phyloP scores from a whole-genome alignment of 1,139 yeast species.

The Maudiozyma humilis region DNA sequence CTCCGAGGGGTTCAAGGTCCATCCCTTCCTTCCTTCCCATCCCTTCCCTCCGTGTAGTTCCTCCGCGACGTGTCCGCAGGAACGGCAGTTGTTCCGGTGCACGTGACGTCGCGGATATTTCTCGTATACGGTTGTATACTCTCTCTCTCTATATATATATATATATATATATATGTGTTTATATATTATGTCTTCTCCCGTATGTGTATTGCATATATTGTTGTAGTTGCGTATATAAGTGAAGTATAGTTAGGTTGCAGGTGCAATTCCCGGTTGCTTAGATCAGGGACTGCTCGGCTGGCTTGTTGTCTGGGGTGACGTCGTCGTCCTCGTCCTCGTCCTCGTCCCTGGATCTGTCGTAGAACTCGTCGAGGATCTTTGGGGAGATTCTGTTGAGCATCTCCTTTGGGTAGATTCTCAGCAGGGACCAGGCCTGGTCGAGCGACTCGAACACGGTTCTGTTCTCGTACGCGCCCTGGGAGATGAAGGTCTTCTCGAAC shows the following conservation, averaged over 20 bases:
- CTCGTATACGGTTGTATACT: too few species aligned
- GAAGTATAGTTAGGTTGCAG: too few species aligned
- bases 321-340: constrained; percentile 40
- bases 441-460: constrained; percentile 90
- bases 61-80: too few species aligned
- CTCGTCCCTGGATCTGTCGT: constrained; percentile 77
- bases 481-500: constrained; percentile 88
- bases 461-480: constrained; percentile 94
- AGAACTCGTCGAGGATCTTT: constrained; percentile 88
- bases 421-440: constrained; percentile 95
- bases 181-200: too few species aligned
- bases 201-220: neutral
- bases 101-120: too few species aligned
- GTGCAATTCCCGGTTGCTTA: neutral
- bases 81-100: too few species aligned
- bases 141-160: too few species aligned
- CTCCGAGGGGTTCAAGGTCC: too few species aligned
- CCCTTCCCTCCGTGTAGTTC: too few species aligned
- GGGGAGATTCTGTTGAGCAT: constrained; percentile 97
- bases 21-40: too few species aligned
- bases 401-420: constrained; percentile 98
- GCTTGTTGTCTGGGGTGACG: constrained; percentile 25
- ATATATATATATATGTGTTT: too few species aligned
- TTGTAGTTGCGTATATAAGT: neutral
- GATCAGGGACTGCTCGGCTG: constrained; percentile 2